Base-by-base conservation (phyloP, 75 land plant genomes). In the Ceratopteris richardii region DNA sequence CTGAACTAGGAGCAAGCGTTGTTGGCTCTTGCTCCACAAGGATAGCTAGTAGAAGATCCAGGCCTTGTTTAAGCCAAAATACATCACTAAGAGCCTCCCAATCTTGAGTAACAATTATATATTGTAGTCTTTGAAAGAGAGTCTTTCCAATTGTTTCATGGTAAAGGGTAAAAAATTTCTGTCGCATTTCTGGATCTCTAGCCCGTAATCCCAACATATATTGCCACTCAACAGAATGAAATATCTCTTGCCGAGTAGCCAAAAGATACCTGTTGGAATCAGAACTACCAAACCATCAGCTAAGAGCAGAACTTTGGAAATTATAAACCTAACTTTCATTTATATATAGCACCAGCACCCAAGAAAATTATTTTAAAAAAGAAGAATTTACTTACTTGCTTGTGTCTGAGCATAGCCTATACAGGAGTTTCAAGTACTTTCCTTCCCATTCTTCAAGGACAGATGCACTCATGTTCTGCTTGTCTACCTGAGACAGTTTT, bases 81-180 rank as follows among this genome's bases (percentile, higher is more conserved):
- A 82, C 86, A 77, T 95, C 99, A 68, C 99, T 90, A 36, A 90
- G 62, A 56, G 99, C 97, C 67, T 95, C 99, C 99, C 99, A 95
- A 24, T 95, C 99, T 64, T 95, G 99, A 27, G 60, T 56, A 63
- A 87, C 93, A 44, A 95, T 95, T 19, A 95, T 95, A 54, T 77
- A 95, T 54, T 95, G 97, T 42, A 95, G 69, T 58, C 99, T 74
- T 36, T 66, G 57, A 42, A 90, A 95, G 64, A 95, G 65, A 14
- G 88, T 95, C 57, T 84, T 90, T 24, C 67, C 80, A 21, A 95
- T 75, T 19, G 99, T 87, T 7, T 95, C 97, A 63, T 95, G 97
- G 71, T 95, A 95, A 14, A 95, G 80, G 1, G 74, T 54, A 60
- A 90, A 95, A 61, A 95, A 95, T 56, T 82, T 78, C 39, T 69